These are phyloP conservation scores for Botryotinia globosa DNA, from an alignment of 2,329 filamentous ascomycete species.

Conservation along the genomic window DNA sequence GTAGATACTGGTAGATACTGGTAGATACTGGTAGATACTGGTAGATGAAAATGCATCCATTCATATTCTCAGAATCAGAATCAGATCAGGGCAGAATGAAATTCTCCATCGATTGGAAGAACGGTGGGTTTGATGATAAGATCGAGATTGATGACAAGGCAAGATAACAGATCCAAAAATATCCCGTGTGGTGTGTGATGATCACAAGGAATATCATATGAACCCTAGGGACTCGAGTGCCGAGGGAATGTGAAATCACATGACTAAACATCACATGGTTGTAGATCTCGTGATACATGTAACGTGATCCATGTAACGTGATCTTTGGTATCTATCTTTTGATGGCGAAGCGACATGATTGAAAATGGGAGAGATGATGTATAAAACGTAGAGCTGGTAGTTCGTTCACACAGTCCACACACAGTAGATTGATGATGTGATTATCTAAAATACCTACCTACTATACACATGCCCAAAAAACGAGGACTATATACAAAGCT, in stretches of 20 bases:
- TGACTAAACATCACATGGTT: neutral
- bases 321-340: neutral
- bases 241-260: neutral
- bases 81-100: too few relatives aligned
- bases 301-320: too few relatives aligned
- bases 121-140: neutral
- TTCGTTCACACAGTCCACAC: too few relatives aligned
- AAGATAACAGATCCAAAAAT: neutral
- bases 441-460: neutral
- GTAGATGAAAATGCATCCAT: neutral
- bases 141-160: neutral
- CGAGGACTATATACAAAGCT: neutral
- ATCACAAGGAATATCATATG: neutral
- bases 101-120: neutral
- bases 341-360: neutral
- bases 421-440: too few relatives aligned
- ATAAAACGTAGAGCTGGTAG: neutral
- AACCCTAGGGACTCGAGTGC: neutral
- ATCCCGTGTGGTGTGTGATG: neutral
- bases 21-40: too few relatives aligned
- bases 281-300: too few relatives aligned
- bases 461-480: neutral
- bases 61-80: too few relatives aligned
- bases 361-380: too few relatives aligned
- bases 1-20: too few relatives aligned